Percentiles rank a stretch among this genome's conserved stretches.
These are phyloP conservation scores for Lodderomyces margitis DNA, from an alignment of 1,139 yeast species.

Conservation along the genomic window DNA sequence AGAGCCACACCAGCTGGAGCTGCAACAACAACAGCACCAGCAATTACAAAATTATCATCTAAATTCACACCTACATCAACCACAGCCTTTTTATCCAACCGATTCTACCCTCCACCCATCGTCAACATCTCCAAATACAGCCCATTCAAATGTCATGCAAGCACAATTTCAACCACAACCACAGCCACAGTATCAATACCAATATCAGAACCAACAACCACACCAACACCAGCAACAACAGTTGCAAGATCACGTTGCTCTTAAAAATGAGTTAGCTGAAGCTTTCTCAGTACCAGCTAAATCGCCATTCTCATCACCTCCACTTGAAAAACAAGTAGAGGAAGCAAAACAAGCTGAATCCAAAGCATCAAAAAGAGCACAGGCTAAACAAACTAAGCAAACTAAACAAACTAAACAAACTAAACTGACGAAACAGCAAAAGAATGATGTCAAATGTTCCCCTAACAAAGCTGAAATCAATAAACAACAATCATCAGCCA, in stretches of 20 bases:
- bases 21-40: constrained; percentile 9
- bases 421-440: background rate
- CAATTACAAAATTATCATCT: constrained; percentile 4
- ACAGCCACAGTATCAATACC: too few species aligned
- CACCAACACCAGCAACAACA: constrained; percentile 8
- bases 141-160: background rate
- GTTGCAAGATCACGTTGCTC: constrained; percentile 17
- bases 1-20: constrained; percentile 2
- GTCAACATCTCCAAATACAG: background rate
- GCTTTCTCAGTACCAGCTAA: constrained; percentile 24
- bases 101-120: background rate
- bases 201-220: constrained; percentile 5
- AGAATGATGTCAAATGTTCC: background rate
- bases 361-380: background rate
- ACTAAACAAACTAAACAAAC: too few species aligned
- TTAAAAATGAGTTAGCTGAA: constrained; percentile 33
- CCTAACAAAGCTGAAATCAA: too few species aligned
- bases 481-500: too few species aligned
- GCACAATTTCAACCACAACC: constrained; percentile 5
- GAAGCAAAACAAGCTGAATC: constrained; percentile 1
- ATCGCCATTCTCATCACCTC: constrained; percentile 3
- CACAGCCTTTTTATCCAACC: constrained; percentile 5
- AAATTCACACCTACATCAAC: constrained; percentile 5
- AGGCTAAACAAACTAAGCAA: too few species aligned
- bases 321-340: constrained; percentile 6